Conservation (phyloP, 176 grass and related monocot genomes). For the Lolium multiflorum region DNA sequence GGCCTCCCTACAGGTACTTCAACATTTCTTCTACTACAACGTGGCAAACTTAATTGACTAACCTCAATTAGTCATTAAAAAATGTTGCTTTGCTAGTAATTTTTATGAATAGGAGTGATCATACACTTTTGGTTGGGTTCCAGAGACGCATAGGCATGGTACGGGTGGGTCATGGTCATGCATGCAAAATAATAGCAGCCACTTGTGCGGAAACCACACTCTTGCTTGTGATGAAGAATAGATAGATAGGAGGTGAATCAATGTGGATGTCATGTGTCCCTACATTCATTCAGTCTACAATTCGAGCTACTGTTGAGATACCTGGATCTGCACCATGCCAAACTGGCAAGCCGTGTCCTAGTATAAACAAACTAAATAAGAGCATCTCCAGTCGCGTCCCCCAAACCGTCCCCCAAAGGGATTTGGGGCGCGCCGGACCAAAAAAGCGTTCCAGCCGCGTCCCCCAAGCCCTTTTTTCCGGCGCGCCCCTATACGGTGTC, state of each 20-base stretch:
- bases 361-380: background rate
- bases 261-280: background rate
- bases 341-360: background rate
- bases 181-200: background rate
- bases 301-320: conserved; percentile 18
- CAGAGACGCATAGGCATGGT: background rate
- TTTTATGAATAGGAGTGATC: background rate
- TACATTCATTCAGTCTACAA: background rate
- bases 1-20: conserved; percentile 79
- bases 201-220: background rate
- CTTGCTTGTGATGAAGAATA: background rate
- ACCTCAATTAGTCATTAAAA: background rate
- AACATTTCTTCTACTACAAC: too few species aligned
- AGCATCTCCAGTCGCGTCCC: too few species aligned
- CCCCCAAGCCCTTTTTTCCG: too few species aligned
- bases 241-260: background rate
- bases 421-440: too few species aligned
- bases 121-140: background rate
- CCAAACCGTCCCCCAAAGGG: too few species aligned
- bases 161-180: background rate
- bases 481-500: too few species aligned
- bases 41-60: background rate
- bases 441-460: too few species aligned
- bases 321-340: too few species aligned
- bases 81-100: background rate